A percentile compares a stretch with the other conserved stretches of the same genome.
Evolutionary conservation across 2,329 filamentous ascomycete species (phyloP).

Genomic region (Calonectria honghensis): DNA sequence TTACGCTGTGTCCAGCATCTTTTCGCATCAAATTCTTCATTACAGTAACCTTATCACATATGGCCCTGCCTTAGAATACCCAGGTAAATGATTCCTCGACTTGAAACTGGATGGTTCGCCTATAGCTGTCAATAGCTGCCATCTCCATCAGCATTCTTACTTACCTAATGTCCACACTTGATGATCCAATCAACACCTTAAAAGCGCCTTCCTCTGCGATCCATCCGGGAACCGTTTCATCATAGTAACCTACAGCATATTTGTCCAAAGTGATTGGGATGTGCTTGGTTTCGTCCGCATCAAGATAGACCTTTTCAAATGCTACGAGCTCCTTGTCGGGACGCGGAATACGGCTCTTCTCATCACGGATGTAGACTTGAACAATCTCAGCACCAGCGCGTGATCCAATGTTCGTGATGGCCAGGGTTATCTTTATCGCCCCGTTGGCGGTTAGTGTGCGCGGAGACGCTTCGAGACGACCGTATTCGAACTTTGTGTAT

Average conservation of each 20-base stretch:
- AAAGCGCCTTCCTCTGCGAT: constrained; percentile 80
- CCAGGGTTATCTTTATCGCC: constrained; percentile 67
- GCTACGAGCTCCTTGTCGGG: constrained; percentile 83
- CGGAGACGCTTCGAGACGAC: constrained; percentile 70
- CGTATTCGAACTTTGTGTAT: constrained; percentile 82
- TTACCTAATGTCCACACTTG: constrained; percentile 78
- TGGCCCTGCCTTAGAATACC: constrained; percentile 69
- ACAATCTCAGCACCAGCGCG: constrained; percentile 78
- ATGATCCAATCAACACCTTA: constrained; percentile 76
- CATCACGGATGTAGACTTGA: constrained; percentile 80
- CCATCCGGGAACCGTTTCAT: constrained; percentile 75
- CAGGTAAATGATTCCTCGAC: constrained; percentile 80
- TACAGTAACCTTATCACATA: background rate
- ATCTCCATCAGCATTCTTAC: constrained; percentile 40
- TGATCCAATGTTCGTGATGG: constrained; percentile 73
- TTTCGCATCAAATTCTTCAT: background rate
- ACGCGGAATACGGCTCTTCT: constrained; percentile 76
- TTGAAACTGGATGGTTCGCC: constrained; percentile 71
- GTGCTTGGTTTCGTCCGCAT: constrained; percentile 73
- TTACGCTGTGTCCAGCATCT: background rate
- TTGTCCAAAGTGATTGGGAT: constrained; percentile 68
- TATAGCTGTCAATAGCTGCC: constrained; percentile 53
- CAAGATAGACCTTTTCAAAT: constrained; percentile 79
- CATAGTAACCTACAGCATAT: constrained; percentile 77
- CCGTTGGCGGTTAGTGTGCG: constrained; percentile 62